Evolutionary conservation across 352 stramenopile genomes (phyloP).

Genomic region (Pythium aristosporum): DNA sequence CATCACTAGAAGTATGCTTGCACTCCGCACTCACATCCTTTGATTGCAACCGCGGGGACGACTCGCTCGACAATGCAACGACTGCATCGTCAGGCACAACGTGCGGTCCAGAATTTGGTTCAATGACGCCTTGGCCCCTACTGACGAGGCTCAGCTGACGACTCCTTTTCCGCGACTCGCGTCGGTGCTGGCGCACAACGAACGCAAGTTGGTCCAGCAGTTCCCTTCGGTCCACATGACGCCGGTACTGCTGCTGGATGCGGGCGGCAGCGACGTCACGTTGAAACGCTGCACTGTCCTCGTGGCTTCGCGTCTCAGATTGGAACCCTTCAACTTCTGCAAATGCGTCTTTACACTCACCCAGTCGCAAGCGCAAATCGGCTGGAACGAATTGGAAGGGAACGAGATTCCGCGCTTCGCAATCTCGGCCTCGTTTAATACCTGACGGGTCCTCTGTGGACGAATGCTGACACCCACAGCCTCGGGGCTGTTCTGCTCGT

Average conservation of each 20-base stretch:
- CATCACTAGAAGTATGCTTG: too few relatives aligned
- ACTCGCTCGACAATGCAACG: neutral
- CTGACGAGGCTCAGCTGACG: conserved; percentile 1
- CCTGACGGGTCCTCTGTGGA: too few relatives aligned
- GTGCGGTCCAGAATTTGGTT: neutral
- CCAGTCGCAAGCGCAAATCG: too few relatives aligned
- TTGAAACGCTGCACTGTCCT: neutral
- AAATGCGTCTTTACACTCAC: neutral
- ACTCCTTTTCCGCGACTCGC: conserved; percentile 21
- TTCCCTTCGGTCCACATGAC: conserved; percentile 10
- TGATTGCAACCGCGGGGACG: too few relatives aligned
- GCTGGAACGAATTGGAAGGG: too few relatives aligned
- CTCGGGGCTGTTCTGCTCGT: too few relatives aligned
- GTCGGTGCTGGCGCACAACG: conserved; percentile 20
- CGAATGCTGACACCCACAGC: too few relatives aligned
- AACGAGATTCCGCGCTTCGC: too few relatives aligned
- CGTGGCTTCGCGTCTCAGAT: neutral
- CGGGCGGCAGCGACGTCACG: neutral
- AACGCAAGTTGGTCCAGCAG: conserved; percentile 25
- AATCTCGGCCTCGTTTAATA: too few relatives aligned
- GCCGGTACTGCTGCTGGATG: conserved; percentile 25
- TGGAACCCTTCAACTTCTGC: neutral
- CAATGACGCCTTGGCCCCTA: neutral
- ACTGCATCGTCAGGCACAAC: neutral
- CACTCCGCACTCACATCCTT: too few relatives aligned